These are phyloP conservation scores for Fragaria iinumae DNA, from an alignment of 306 rosid genomes.

Conservation along the genomic window DNA sequence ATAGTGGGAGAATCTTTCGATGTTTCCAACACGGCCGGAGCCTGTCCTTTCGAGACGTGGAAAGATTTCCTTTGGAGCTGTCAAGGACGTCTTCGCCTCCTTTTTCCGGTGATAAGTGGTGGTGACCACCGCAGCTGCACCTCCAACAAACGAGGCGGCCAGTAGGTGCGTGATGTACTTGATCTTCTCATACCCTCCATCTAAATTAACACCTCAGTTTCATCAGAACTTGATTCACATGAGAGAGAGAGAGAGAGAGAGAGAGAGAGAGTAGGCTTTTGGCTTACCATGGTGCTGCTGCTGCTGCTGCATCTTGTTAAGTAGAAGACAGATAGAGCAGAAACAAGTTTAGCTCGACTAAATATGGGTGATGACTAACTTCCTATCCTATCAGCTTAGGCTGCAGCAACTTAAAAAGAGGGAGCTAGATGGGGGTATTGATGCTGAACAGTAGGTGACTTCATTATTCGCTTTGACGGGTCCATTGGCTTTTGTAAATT, in stretches of 20 bases:
- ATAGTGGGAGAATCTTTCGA: slow-evolving; percentile 73
- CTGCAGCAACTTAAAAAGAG: neutral
- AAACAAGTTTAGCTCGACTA: neutral
- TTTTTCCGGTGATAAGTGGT: slow-evolving; percentile 20
- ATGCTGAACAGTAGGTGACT: neutral
- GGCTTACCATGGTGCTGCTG: neutral
- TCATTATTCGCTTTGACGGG: neutral
- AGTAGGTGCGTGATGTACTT: slow-evolving; percentile 28
- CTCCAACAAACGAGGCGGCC: slow-evolving; percentile 48
- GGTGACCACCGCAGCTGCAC: slow-evolving; percentile 36
- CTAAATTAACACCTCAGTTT: slow-evolving; percentile 24
- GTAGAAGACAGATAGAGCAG: neutral
- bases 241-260: neutral
- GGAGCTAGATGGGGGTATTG: neutral
- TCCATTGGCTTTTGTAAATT: neutral
- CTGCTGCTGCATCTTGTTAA: neutral
- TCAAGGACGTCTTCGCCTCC: slow-evolving; percentile 7
- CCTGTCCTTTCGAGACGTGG: slow-evolving; percentile 41
- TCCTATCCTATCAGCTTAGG: neutral
- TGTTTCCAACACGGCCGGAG: slow-evolving; percentile 54
- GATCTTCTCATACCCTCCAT: slow-evolving; percentile 34
- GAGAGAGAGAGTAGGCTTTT: neutral
- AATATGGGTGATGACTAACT: neutral
- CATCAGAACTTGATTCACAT: neutral
- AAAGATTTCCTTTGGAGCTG: slow-evolving; percentile 24